Evolutionary conservation across 768 basidiomycete genomes (phyloP).

Genomic region (Collybiopsis confluens): DNA sequence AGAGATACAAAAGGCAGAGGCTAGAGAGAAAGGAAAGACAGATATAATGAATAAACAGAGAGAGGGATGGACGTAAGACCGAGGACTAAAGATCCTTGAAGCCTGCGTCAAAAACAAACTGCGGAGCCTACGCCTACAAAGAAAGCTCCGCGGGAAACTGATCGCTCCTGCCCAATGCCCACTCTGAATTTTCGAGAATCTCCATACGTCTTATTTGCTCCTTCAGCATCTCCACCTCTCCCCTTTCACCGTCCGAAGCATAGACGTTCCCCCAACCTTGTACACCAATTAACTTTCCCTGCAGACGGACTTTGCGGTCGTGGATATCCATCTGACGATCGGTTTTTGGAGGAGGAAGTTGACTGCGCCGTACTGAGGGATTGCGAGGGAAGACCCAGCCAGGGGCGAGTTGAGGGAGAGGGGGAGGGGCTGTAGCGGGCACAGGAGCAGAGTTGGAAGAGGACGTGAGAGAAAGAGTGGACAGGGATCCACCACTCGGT

Average conservation of each 20-base stretch:
- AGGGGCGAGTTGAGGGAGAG: constrained; percentile 4
- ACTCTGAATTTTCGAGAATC: constrained; percentile 1
- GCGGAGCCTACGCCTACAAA: too few species aligned
- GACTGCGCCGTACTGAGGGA: not conserved
- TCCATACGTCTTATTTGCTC: not conserved
- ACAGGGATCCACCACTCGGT: not conserved
- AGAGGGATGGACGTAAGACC: too few species aligned
- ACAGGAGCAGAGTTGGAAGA: not conserved
- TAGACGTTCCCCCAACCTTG: not conserved
- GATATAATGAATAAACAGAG: too few species aligned
- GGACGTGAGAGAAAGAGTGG: not conserved
- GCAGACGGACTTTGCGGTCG: constrained; percentile 2
- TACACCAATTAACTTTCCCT: not conserved
- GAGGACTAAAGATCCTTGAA: too few species aligned
- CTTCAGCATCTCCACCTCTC: not conserved
- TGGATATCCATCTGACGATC: constrained; percentile 4
- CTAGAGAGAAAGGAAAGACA: too few species aligned
- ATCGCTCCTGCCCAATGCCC: constrained; percentile 5
- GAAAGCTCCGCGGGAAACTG: not conserved
- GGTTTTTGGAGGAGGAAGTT: constrained; percentile 2
- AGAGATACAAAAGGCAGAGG: too few species aligned
- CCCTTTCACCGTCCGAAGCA: not conserved
- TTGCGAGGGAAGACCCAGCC: constrained; percentile 5
- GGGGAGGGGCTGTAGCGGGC: not conserved
- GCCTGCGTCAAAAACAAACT: too few species aligned